These are phyloP conservation scores for Hyphodiscus sp. DNA, from an alignment of 2,329 filamentous ascomycete genomes.

Conservation along the genomic window DNA sequence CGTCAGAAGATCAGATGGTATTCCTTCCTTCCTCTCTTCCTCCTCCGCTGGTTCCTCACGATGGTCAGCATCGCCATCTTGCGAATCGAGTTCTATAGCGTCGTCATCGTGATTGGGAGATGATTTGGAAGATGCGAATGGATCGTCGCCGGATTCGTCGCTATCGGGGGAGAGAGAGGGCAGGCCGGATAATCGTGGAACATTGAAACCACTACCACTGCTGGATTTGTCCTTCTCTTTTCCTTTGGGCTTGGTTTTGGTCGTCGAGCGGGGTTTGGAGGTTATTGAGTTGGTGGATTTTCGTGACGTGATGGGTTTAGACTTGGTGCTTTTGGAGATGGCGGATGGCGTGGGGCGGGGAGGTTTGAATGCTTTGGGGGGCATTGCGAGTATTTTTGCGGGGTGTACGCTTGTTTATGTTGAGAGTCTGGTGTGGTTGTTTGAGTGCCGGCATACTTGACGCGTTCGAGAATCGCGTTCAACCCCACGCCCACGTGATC, in stretches of 20 bases:
- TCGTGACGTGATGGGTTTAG: background rate
- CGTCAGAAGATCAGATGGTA: constrained; percentile 70
- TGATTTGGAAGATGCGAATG: background rate
- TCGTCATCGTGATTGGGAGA: too few species aligned
- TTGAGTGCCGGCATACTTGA: background rate
- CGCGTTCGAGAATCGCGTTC: background rate
- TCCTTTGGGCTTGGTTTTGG: background rate
- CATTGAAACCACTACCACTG: background rate
- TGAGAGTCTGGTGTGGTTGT: background rate
- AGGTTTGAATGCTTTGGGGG: constrained; percentile 29
- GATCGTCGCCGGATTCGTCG: background rate
- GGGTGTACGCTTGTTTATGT: background rate
- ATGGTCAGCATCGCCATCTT: background rate
- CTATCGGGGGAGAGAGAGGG: constrained; percentile 9
- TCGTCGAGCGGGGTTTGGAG: constrained; percentile 6
- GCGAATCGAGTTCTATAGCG: background rate
- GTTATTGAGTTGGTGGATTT: constrained; percentile 2
- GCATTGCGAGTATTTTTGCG: constrained; percentile 14
- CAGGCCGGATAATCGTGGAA: background rate
- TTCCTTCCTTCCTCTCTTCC: constrained; percentile 27
- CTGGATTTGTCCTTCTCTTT: constrained; percentile 1
- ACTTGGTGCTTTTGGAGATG: constrained; percentile 3
- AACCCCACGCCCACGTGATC: background rate
- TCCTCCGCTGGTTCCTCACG: constrained; percentile 5
- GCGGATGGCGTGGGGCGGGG: constrained; percentile 18